Evolutionary conservation across 2,329 filamentous ascomycete genomes (phyloP), one percentile per base, ranked within the genome.

Genomic region (Elsinoe batatas): DNA sequence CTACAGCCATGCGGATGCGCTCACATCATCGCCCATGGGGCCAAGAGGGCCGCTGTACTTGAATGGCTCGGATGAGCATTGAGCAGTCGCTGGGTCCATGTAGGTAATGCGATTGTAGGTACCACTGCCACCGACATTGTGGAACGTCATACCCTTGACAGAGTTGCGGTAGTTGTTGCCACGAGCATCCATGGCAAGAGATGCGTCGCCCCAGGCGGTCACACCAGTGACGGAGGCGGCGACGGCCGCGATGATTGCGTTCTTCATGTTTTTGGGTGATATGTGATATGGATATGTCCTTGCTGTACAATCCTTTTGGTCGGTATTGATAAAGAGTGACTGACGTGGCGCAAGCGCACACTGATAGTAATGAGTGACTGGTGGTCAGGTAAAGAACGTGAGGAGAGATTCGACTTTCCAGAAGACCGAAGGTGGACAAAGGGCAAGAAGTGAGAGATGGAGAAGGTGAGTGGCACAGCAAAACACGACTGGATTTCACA

Each of bases 21-120:
- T 69, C 72, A 88, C 85, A 72, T 85, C 85, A 66, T 86, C 82
- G 59, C 86, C 77, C 33, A 88, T 75, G 5, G 87, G 86, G 26
- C 83, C 79, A 53, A 88, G 71, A 38, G 78, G 73, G 12, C 85
- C 85, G 10, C 70, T 74, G 64, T 82, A 89, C 0, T 67, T 57
- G 58, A 77, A 71, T 13, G 75, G 70, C 36, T 74, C 67, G 59
- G 75, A 80, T 5, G 70, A 62, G 68, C 87, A 90, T 17, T 72
- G 64, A 6, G 76, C 77, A 38, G 79, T 79, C 49, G 70, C 65
- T 13, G 72, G 62, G 58, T 79, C 73, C 80, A 90, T 87, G 54
- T 65, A 63, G 22, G 75, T 79, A 35, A 90, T 78, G 55, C 78
- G 77, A 58, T 85, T 77, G 73, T 88, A 91, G 43, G 71, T 72